Percentiles rank a stretch among this genome's conserved stretches.
These are phyloP conservation scores for Trametes elegans DNA, from an alignment of 768 basidiomycete species.

Conservation along the genomic window DNA sequence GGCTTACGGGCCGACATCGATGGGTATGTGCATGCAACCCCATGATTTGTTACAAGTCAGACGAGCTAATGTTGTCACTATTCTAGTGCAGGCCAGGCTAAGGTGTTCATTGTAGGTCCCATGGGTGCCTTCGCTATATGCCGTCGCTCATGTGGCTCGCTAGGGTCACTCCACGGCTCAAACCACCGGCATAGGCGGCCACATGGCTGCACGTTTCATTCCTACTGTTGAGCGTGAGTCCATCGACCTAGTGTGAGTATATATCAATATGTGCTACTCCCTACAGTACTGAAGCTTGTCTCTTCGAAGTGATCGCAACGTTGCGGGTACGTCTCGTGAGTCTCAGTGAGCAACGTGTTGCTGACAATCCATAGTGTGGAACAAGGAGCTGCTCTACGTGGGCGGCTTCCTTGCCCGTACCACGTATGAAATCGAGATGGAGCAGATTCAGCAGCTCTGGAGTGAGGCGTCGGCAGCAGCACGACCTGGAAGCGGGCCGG, in stretches of 20 bases:
- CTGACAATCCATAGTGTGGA: slow-evolving; percentile 62
- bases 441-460: slow-evolving; percentile 60
- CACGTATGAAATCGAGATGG: slow-evolving; percentile 84
- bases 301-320: slow-evolving; percentile 67
- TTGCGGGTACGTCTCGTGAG: slow-evolving; percentile 53
- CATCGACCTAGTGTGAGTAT: slow-evolving; percentile 76
- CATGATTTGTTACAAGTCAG: neutral
- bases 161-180: slow-evolving; percentile 90
- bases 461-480: slow-evolving; percentile 37
- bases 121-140: too few relatives aligned
- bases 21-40: slow-evolving; percentile 47
- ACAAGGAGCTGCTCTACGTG: slow-evolving; percentile 81
- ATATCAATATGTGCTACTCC: neutral
- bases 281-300: neutral
- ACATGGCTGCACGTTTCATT: slow-evolving; percentile 82
- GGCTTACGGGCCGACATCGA: slow-evolving; percentile 85
- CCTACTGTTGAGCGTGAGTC: slow-evolving; percentile 96
- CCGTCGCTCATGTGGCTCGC: neutral
- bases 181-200: slow-evolving; percentile 78
- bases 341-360: neutral
- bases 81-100: slow-evolving; percentile 59
- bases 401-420: slow-evolving; percentile 81
- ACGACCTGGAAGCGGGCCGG: slow-evolving; percentile 9
- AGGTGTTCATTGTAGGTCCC: slow-evolving; percentile 84
- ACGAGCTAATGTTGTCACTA: neutral